These are phyloP conservation scores for Calcarisporium arbuscula DNA, from an alignment of 2,329 filamentous ascomycete species.

Conservation along the genomic window DNA sequence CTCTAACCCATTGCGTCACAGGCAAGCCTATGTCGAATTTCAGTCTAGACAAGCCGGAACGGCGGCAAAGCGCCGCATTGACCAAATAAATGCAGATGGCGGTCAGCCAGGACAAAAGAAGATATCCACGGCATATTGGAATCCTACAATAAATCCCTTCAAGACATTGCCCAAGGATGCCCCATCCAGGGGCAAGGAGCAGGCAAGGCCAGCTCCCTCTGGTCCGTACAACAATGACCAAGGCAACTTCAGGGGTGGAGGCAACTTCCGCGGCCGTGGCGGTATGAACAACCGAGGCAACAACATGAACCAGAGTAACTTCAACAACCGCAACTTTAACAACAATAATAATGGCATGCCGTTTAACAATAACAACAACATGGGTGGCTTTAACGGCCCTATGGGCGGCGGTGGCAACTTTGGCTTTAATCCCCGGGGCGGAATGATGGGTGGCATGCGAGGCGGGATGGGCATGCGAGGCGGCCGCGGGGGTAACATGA, in stretches of 20 bases:
- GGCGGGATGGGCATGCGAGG: slow-evolving; percentile 42
- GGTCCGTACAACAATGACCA: slow-evolving; percentile 43
- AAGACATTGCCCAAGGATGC: slow-evolving; percentile 85
- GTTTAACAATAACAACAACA: slow-evolving; percentile 37
- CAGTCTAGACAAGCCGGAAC: slow-evolving; percentile 77
- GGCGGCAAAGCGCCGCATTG: slow-evolving; percentile 75
- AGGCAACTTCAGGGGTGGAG: slow-evolving; percentile 32
- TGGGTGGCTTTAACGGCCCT: slow-evolving; percentile 39
- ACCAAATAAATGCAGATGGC: slow-evolving; percentile 50
- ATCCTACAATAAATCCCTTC: slow-evolving; percentile 77
- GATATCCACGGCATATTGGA: slow-evolving; percentile 67
- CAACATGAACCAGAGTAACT: slow-evolving; percentile 40
- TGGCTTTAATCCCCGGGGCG: slow-evolving; percentile 43
- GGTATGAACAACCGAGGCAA: slow-evolving; percentile 38
- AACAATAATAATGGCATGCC: slow-evolving; percentile 33
- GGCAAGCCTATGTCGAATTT: slow-evolving; percentile 80
- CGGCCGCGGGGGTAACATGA: slow-evolving; percentile 46
- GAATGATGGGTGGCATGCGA: slow-evolving; percentile 27
- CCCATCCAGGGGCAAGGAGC: slow-evolving; percentile 55
- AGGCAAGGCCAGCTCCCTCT: slow-evolving; percentile 46
- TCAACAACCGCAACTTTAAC: slow-evolving; percentile 36
- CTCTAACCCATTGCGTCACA: slow-evolving; percentile 21
- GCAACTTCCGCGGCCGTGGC: slow-evolving; percentile 47
- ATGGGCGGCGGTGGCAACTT: slow-evolving; percentile 44
- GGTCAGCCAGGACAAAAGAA: slow-evolving; percentile 58